phyloP scores from a whole-genome alignment of 345 rosid genomes.

The Clausena lansium region DNA sequence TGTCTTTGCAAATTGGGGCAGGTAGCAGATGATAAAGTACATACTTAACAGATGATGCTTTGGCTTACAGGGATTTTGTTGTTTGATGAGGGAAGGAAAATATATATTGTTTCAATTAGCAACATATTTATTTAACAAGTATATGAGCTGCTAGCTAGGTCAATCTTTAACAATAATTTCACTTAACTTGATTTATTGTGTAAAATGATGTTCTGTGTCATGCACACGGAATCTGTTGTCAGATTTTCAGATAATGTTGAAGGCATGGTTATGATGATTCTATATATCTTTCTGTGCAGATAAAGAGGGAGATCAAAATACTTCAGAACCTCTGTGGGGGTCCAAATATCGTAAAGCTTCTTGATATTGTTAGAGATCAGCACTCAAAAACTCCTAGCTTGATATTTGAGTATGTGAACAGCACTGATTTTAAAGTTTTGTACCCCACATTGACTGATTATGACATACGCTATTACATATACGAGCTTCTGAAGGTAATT shows the following conservation, averaged over 20 bases:
- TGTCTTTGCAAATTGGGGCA: not conserved
- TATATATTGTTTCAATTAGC: not conserved
- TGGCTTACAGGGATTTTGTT: not conserved
- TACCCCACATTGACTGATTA: constrained; percentile 88
- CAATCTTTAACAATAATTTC: not conserved
- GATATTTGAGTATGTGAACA: constrained; percentile 80
- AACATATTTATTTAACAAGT: not conserved
- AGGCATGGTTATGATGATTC: not conserved
- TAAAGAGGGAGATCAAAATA: constrained; percentile 79
- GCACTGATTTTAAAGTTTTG: constrained; percentile 77
- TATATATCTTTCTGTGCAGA: constrained; percentile 37
- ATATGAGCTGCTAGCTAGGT: not conserved
- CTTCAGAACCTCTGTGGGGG: constrained; percentile 86
- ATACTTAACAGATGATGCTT: not conserved
- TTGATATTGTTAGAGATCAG: constrained; percentile 78
- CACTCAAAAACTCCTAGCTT: constrained; percentile 83
- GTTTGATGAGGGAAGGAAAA: not conserved
- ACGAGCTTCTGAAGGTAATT: constrained; percentile 77
- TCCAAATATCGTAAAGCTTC: constrained; percentile 66
- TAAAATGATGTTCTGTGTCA: not conserved
- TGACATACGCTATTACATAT: constrained; percentile 80
- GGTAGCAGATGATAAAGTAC: constrained; percentile 1
- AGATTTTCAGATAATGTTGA: constrained; percentile 7
- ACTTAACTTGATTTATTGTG: not conserved
- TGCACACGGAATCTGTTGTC: not conserved